A percentile compares a stretch with the other conserved stretches of the same genome.
Evolutionary conservation across 495 filamentous ascomycete genomes (phyloP).

Genomic region (Parmelia sp.): DNA sequence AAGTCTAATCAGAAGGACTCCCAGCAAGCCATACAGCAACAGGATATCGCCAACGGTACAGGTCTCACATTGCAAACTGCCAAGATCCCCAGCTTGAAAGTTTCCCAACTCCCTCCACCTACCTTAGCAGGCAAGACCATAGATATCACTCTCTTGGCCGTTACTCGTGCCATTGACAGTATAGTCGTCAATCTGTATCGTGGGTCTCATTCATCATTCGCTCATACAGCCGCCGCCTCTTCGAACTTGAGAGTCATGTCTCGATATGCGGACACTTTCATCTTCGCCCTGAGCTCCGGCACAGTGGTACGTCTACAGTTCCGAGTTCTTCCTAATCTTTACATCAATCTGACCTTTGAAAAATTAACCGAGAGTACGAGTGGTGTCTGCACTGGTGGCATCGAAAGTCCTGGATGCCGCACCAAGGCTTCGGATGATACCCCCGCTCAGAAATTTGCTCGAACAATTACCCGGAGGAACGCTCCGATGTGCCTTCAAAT

Average conservation of each 20-base stretch:
- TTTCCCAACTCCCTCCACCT: conserved; percentile 27
- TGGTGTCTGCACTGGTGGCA: no score
- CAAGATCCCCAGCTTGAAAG: not conserved
- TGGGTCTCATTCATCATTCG: conserved; percentile 24
- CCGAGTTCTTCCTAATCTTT: not conserved
- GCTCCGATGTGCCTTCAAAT: no score
- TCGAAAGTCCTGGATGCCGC: no score
- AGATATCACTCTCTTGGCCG: conserved; percentile 79
- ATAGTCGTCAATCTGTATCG: conserved; percentile 62
- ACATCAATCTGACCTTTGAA: not conserved
- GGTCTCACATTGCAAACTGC: not conserved
- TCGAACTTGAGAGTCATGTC: conserved; percentile 39
- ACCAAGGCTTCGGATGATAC: no score
- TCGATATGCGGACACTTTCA: conserved; percentile 54
- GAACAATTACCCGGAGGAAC: no score
- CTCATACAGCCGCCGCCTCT: conserved; percentile 21
- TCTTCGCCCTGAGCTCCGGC: conserved; percentile 72
- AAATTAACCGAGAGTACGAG: not conserved
- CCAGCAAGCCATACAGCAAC: not conserved
- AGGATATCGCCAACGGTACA: not conserved
- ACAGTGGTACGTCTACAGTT: conserved; percentile 41
- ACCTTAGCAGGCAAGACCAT: conserved; percentile 68
- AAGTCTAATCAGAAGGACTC: not conserved
- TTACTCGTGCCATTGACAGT: conserved; percentile 68
- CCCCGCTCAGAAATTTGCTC: no score